Evolutionary conservation across 2,329 filamentous ascomycete species (phyloP).

Genomic region (Penicillium aurantiogriseum): DNA sequence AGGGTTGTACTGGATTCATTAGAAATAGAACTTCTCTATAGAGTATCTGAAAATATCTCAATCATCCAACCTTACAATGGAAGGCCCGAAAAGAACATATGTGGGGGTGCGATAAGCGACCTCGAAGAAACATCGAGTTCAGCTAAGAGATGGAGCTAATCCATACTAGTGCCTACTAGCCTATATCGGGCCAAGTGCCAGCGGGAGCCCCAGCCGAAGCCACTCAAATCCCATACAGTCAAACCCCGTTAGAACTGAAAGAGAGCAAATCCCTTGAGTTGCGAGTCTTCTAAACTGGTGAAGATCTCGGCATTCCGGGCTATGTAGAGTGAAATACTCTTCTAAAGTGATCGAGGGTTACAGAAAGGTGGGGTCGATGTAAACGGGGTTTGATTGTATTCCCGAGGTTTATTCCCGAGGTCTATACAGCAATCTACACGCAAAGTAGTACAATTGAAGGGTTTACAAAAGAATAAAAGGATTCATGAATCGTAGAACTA

Average conservation of each 20-base stretch:
- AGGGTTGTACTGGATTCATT: not conserved
- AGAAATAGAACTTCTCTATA: not conserved
- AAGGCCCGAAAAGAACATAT: too few relatives aligned
- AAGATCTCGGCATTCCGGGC: not conserved
- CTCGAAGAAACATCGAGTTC: not conserved
- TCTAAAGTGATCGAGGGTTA: not conserved
- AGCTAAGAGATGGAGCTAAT: not conserved
- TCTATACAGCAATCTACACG: not conserved
- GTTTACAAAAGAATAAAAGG: not conserved
- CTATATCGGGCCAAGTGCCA: not conserved
- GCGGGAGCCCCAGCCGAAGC: not conserved
- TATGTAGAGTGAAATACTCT: too few relatives aligned
- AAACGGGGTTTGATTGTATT: not conserved
- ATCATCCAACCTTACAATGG: not conserved
- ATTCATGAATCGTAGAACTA: slow-evolving; percentile 24
- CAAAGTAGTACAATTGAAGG: not conserved
- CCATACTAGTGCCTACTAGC: not conserved
- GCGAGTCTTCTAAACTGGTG: not conserved
- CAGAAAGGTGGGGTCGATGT: not conserved
- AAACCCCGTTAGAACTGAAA: not conserved
- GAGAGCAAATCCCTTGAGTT: not conserved
- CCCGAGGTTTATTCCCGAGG: not conserved
- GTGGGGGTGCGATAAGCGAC: not conserved
- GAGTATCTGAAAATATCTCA: not conserved
- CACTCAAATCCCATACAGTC: not conserved